These are phyloP conservation scores for Talaromyces sp. DNA, from an alignment of 2,329 filamentous ascomycete genomes.

Conservation along the genomic window DNA sequence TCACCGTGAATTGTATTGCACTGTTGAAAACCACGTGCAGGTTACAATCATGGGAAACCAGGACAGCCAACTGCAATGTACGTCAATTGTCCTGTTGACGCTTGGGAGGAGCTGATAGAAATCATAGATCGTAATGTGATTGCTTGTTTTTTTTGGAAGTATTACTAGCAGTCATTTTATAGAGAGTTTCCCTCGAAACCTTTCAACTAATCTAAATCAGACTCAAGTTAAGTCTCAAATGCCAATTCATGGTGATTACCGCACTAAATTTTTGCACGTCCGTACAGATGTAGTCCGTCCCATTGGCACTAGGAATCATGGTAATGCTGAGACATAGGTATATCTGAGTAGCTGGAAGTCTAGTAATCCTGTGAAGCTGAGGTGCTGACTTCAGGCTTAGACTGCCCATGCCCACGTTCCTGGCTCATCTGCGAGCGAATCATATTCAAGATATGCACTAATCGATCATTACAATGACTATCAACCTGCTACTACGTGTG, in stretches of 20 bases:
- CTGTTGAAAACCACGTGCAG: not conserved
- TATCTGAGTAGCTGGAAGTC: not conserved
- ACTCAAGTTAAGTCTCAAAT: not conserved
- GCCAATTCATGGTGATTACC: not conserved
- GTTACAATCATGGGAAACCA: not conserved
- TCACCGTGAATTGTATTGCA: not conserved
- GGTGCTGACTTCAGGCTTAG: not conserved
- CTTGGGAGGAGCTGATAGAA: not conserved
- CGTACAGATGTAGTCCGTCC: not conserved
- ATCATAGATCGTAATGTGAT: not conserved
- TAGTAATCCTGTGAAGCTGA: not conserved
- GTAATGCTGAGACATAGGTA: too few species aligned
- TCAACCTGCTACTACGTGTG: not conserved
- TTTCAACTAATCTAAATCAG: too few species aligned
- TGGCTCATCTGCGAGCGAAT: not conserved
- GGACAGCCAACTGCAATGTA: not conserved
- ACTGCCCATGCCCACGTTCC: not conserved
- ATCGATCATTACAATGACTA: not conserved
- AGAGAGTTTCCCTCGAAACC: too few species aligned
- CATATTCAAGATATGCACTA: not conserved
- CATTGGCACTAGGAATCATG: not conserved
- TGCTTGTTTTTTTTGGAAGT: not conserved
- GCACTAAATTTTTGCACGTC: not conserved
- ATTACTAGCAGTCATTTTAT: too few species aligned
- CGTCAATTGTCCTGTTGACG: not conserved